Conservation (phyloP, 2,329 filamentous ascomycete species). For the Fusarium sp. region DNA sequence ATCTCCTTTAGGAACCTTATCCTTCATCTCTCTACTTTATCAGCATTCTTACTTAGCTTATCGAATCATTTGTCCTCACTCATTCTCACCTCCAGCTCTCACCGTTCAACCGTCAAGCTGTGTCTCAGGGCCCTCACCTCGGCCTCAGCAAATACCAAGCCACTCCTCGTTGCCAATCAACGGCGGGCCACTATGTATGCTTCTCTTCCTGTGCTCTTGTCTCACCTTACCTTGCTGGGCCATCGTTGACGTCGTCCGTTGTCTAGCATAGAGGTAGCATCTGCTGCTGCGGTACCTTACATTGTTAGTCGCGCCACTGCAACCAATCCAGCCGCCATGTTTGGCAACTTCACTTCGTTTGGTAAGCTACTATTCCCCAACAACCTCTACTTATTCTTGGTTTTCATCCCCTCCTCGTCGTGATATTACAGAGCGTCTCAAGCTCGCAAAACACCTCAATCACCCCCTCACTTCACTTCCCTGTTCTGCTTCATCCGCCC, state of each 20-base stretch:
- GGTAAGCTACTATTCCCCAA: conserved; percentile 51
- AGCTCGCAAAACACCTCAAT: conserved; percentile 38
- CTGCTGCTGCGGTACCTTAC: conserved; percentile 30
- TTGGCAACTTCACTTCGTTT: conserved; percentile 57
- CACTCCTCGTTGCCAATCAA: conserved; percentile 3
- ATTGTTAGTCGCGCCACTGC: conserved; percentile 39
- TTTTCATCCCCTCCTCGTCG: not conserved
- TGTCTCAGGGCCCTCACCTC: conserved; percentile 14
- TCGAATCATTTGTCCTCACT: conserved; percentile 2
- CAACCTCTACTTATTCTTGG: not conserved
- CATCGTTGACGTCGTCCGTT: conserved; percentile 32
- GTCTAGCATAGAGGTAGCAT: conserved; percentile 19
- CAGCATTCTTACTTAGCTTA: not conserved
- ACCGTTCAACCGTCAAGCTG: conserved; percentile 8
- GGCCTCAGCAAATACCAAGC: conserved; percentile 2
- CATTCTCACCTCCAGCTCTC: conserved; percentile 12
- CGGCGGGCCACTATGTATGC: conserved; percentile 17
- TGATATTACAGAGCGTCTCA: conserved; percentile 8
- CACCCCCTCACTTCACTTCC: conserved; percentile 34
- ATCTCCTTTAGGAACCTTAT: not conserved
- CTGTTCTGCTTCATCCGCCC: conserved; percentile 17
- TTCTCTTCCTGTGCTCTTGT: conserved; percentile 18
- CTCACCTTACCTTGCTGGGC: conserved; percentile 26
- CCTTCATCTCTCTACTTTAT: not conserved
- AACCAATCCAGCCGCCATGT: conserved; percentile 53